These are phyloP conservation scores for Xylaria bambusicola DNA, from an alignment of 495 filamentous ascomycete species.

Conservation along the genomic window DNA sequence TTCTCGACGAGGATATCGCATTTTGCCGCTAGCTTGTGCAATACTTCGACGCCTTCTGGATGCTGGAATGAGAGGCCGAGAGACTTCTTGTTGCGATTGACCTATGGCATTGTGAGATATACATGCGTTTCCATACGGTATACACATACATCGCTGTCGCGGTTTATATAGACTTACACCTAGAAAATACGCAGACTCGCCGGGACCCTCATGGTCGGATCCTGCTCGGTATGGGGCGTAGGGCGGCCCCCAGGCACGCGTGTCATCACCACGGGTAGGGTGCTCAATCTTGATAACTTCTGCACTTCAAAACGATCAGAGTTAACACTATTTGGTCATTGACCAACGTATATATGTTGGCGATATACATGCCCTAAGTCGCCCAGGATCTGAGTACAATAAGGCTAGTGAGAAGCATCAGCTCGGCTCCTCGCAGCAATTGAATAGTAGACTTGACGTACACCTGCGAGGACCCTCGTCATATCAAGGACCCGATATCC, in stretches of 20 bases:
- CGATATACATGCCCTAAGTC: slow-evolving; percentile 77
- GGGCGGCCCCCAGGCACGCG: slow-evolving; percentile 92
- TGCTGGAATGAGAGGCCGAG: slow-evolving; percentile 88
- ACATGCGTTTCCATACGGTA: too few relatives aligned
- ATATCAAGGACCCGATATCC: slow-evolving; percentile 92
- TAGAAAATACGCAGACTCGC: slow-evolving; percentile 94
- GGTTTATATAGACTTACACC: slow-evolving; percentile 57
- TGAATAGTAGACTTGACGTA: slow-evolving; percentile 50
- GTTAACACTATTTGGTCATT: slow-evolving; percentile 26
- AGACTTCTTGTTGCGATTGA: slow-evolving; percentile 97
- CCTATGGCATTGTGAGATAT: slow-evolving; percentile 47
- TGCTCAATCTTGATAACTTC: slow-evolving; percentile 98
- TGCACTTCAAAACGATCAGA: slow-evolving; percentile 59
- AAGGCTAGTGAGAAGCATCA: slow-evolving; percentile 62
- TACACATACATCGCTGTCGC: not conserved
- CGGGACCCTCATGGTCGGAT: slow-evolving; percentile 66
- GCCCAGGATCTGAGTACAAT: slow-evolving; percentile 95
- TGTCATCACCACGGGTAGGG: slow-evolving; percentile 88
- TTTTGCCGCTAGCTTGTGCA: slow-evolving; percentile 79
- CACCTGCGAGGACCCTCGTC: slow-evolving; percentile 93
- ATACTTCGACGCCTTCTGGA: slow-evolving; percentile 75
- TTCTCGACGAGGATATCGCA: slow-evolving; percentile 97
- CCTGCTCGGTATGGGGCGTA: slow-evolving; percentile 73
- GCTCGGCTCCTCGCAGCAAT: slow-evolving; percentile 3
- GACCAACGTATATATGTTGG: slow-evolving; percentile 27